Percentiles rank a stretch among this genome's conserved stretches.
Conservation (phyloP, 2,329 filamentous ascomycete genomes). For the Penicillium sp. region DNA sequence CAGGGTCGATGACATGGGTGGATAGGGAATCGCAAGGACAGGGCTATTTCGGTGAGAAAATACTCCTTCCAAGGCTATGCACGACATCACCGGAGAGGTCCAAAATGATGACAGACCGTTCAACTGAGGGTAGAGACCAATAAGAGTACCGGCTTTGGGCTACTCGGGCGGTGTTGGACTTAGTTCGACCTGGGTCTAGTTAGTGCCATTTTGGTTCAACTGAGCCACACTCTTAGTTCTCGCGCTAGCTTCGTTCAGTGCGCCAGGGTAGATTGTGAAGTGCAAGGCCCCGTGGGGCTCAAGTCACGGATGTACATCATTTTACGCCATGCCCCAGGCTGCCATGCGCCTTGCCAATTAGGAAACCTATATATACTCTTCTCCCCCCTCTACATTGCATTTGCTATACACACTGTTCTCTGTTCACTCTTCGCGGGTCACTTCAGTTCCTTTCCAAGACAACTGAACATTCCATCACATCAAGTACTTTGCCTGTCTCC, state of each 20-base stretch:
- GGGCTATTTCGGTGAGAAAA: background rate
- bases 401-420: background rate
- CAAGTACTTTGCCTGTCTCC: background rate
- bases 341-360: constrained; percentile 5
- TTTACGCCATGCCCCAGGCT: constrained; percentile 13
- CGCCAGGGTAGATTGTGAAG: no score
- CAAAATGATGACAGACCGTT: background rate
- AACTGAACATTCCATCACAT: background rate
- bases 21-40: background rate
- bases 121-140: constrained; percentile 9
- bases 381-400: background rate
- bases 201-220: constrained; percentile 1
- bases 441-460: background rate
- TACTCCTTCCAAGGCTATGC: background rate
- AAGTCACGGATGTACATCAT: constrained; percentile 6
- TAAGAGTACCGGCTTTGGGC: background rate
- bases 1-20: constrained; percentile 10
- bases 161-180: constrained; percentile 17
- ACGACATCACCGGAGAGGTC: background rate
- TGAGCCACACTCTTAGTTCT: constrained; percentile 12
- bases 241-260: background rate
- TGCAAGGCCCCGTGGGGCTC: background rate
- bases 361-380: constrained; percentile 8
- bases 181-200: background rate
- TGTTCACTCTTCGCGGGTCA: background rate